Base-by-base conservation (phyloP, 2,329 filamentous ascomycete genomes). In the Erysiphe pulchra region DNA sequence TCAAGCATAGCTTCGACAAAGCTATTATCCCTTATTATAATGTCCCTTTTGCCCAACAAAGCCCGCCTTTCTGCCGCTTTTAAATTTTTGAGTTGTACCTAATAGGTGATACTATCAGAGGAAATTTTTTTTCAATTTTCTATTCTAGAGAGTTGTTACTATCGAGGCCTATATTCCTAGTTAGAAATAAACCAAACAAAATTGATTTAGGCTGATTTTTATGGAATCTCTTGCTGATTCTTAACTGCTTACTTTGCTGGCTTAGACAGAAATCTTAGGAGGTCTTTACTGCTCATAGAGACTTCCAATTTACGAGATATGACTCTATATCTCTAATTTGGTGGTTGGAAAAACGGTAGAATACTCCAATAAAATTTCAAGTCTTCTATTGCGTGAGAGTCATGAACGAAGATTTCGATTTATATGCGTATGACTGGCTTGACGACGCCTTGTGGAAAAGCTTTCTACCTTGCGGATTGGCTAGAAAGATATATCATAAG, bases 261-360 rank as follows among this genome's bases (percentile, higher is more conserved):
- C 71, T 90, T 90, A 61, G 83, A 92, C 57, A 93, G 75, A 69
- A 92, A 90, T 67, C 84, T 81, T 61, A 92, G 75, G 60, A 92
- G 76, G 65, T 92, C 82, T 67, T 78, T 80, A 63, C 73, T 78
- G 80, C 75, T 86, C 85, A 93, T 93, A 77, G 75, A 82, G 74
- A 24, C 20, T 24, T 24, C 6, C 20, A 24, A 24, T 24, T 24
- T 24, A 24, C 20, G 20, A 24, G 6, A 24, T 24, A 6, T 6
- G 20, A 24, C 20, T 24, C 6, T 24, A 24, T n/a, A 24, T 24
- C 20, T 3, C 20, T 24, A 24, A n/a, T n/a, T n/a, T n/a, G n/a
- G n/a, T n/a, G n/a, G n/a, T n/a, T n/a, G 20, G 20, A 24, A 3
- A 3, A 24, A 24, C 6, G 6, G 20, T 3, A 24, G 6, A 24